A percentile compares a stretch with the other conserved stretches of the same genome.
These are phyloP conservation scores for Neofusicoccum kwambonambiense DNA, from an alignment of 2,329 filamentous ascomycete species.

Conservation along the genomic window DNA sequence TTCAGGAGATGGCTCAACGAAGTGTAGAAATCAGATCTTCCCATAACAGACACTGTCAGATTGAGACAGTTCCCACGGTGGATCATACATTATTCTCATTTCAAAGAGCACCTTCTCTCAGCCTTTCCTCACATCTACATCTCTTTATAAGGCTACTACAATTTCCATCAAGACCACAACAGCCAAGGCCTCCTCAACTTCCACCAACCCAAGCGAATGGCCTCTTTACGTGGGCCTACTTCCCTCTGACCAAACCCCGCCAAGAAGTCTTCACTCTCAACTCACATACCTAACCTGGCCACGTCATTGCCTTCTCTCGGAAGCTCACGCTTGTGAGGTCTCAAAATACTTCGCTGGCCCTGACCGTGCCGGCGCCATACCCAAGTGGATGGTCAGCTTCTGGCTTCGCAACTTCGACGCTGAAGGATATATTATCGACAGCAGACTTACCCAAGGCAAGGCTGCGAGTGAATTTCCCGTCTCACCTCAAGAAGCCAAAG, in stretches of 20 bases:
- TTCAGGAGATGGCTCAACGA: too few species aligned
- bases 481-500: background rate
- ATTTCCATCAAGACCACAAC: too few species aligned
- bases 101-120: too few species aligned
- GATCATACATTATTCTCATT: too few species aligned
- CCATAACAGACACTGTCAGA: too few species aligned
- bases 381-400: background rate
- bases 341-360: background rate
- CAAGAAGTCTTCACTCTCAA: background rate
- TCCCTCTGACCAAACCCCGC: background rate
- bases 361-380: background rate
- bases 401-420: background rate
- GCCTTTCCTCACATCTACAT: too few species aligned
- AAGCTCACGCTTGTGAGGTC: background rate
- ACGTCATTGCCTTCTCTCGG: background rate
- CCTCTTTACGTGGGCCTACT: background rate
- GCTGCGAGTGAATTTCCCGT: background rate
- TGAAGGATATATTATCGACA: background rate
- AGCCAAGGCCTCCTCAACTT: too few species aligned
- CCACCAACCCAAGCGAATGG: background rate
- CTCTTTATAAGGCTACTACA: too few species aligned
- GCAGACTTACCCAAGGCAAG: background rate
- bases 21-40: too few species aligned
- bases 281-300: background rate
- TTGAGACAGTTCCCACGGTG: too few species aligned